phyloP scores from a whole-genome alignment of 2,329 filamentous ascomycete genomes.

The Neophaeococcomyces aloes region DNA sequence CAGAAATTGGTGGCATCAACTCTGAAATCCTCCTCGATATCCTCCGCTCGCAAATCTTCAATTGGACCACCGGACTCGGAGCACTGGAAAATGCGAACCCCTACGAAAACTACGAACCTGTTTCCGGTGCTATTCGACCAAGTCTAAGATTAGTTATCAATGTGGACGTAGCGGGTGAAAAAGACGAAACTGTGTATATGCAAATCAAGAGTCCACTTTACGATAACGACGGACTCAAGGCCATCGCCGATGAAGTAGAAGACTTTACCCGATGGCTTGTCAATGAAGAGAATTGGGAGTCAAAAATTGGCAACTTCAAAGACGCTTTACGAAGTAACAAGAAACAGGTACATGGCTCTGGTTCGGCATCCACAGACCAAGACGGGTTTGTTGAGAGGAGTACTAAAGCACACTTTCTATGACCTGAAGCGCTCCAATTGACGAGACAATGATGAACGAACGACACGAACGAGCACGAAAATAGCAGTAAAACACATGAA shows the following conservation, averaged over 20 bases:
- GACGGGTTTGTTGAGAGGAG: too few relatives aligned
- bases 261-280: neutral
- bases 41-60: slow-evolving; percentile 1
- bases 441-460: too few relatives aligned
- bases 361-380: too few relatives aligned
- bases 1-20: neutral
- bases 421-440: too few relatives aligned
- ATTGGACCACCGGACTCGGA: slow-evolving; percentile 1
- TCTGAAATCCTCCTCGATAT: slow-evolving; percentile 1
- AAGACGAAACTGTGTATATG: slow-evolving; percentile 1
- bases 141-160: slow-evolving; percentile 4
- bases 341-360: too few relatives aligned
- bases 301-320: neutral
- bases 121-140: slow-evolving; percentile 1
- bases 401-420: too few relatives aligned
- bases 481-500: too few relatives aligned
- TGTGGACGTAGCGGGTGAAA: slow-evolving; percentile 1
- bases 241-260: neutral
- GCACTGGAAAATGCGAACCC: neutral
- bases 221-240: neutral
- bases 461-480: too few relatives aligned
- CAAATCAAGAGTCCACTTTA: slow-evolving; percentile 5
- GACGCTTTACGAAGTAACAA: too few relatives aligned
- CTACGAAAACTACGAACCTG: neutral
- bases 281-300: neutral